Conservation (phyloP, 2,329 filamentous ascomycete species). For the Ophiosphaerella herpotricha region DNA sequence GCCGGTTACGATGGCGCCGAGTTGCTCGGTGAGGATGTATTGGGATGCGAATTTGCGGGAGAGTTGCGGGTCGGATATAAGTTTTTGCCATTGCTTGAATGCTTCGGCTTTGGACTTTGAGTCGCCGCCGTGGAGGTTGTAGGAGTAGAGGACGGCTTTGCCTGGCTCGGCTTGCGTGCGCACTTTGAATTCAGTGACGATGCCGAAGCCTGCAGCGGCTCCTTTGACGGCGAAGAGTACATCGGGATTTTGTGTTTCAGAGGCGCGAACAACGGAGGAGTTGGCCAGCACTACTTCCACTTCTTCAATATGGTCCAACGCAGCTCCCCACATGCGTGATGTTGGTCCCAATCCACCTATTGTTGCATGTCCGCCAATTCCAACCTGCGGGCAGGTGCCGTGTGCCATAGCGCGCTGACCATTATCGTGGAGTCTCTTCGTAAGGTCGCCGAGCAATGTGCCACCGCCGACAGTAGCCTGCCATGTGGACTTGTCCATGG, state of each 20-base stretch:
- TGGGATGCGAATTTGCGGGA: slow-evolving; percentile 41
- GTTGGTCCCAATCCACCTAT: slow-evolving; percentile 43
- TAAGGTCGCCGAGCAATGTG: slow-evolving; percentile 51
- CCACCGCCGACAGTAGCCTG: slow-evolving; percentile 57
- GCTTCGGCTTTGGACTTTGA: slow-evolving; percentile 28
- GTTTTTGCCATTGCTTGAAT: slow-evolving; percentile 43
- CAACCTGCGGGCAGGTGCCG: slow-evolving; percentile 48
- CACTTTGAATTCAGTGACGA: slow-evolving; percentile 48
- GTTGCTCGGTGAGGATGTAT: slow-evolving; percentile 35
- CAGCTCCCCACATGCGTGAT: slow-evolving; percentile 39
- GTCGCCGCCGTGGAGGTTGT: slow-evolving; percentile 34
- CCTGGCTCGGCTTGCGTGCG: slow-evolving; percentile 42
- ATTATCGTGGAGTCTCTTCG: slow-evolving; percentile 39
- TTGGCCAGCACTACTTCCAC: slow-evolving; percentile 48
- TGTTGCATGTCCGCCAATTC: slow-evolving; percentile 44
- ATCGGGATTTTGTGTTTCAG: slow-evolving; percentile 41
- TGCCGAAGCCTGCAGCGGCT: slow-evolving; percentile 50
- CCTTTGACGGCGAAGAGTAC: slow-evolving; percentile 51
- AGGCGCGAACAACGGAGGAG: slow-evolving; percentile 47
- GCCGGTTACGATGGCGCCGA: slow-evolving; percentile 38
- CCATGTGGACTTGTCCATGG: slow-evolving; percentile 49
- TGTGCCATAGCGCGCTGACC: slow-evolving; percentile 53
- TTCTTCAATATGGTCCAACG: slow-evolving; percentile 43
- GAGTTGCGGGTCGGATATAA: slow-evolving; percentile 38
- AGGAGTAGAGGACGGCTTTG: slow-evolving; percentile 39